Conservation (phyloP, 1,139 yeast species). For the Magnusiomyces magnusii region DNA sequence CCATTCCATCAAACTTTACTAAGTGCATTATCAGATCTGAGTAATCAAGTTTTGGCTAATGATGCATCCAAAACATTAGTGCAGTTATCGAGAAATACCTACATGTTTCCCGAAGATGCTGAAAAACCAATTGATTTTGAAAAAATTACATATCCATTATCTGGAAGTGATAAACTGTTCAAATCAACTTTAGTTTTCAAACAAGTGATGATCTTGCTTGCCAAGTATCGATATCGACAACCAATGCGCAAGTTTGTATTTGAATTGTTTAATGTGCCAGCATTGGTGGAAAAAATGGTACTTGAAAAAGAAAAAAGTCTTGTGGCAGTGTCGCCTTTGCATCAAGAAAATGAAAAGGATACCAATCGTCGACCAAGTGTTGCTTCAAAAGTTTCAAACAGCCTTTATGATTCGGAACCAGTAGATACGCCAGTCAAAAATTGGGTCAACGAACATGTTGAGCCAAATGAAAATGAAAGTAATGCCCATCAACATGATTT, state of each 20-base stretch:
- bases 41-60: conserved; percentile 55
- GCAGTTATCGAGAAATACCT: conserved; percentile 41
- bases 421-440: background rate
- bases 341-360: background rate
- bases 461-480: background rate
- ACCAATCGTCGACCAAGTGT: background rate
- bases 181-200: conserved; percentile 50
- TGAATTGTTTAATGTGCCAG: conserved; percentile 54
- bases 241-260: conserved; percentile 60
- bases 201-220: conserved; percentile 55
- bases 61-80: conserved; percentile 59
- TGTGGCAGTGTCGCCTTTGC: background rate
- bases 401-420: background rate
- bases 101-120: background rate
- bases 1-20: conserved; percentile 44
- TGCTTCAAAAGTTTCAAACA: background rate
- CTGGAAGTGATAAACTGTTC: conserved; percentile 33
- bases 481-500: background rate
- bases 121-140: conserved; percentile 36
- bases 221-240: conserved; percentile 57
- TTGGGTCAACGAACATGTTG: background rate
- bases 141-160: conserved; percentile 22
- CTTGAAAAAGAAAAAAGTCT: background rate
- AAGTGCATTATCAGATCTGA: conserved; percentile 52
- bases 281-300: conserved; percentile 42